Base-by-base conservation (phyloP, 345 rosid species). In the Arabidopsis arenosa region DNA sequence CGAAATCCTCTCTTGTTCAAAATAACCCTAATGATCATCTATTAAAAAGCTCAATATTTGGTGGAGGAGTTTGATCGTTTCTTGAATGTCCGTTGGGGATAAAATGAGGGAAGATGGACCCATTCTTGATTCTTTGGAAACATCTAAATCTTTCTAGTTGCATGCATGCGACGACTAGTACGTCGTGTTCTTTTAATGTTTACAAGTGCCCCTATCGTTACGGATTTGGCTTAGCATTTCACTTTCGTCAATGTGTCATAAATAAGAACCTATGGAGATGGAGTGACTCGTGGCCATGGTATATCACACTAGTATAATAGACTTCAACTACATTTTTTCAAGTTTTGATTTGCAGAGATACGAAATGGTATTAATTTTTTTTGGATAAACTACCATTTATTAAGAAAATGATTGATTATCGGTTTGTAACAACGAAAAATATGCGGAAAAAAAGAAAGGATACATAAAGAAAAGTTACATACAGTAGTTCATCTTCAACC, bases 31-130 rank as follows among this genome's bases (percentile, higher is more conserved):
- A 54, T 54, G 59, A 26, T 53, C 58, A 10, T 6, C 9, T 13
- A 15, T n/a, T 3, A 17, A 55, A 17, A 55, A 59, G n/a, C 45
- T 59, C 45, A 28, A 28, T 28, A 28, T 28, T 28, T 58, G 28
- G 9, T 33, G 8, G 44, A 35, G 36, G 30, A 28, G 15, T 57
- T 32, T 28, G 47, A 18, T 15, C 21, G 56, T 12, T 39, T 52
- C 26, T 41, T n/a, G 70, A 63, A 28, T 2, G 13, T 26, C 17
- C 26, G 63, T 40, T 5, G 36, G 26, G 35, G 30, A 66, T 51
- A 56, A 54, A 30, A 63, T 57, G 68, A 59, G 52, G 52, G 62
- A 75, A 49, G 68, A 59, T 67, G 79, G 79, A 51, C 63, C 56
- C 79, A 21, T 40, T 60, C 18, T 68, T 51, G 79, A 61, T 60